Base-by-base conservation (phyloP, 106 monocot genomes). In the Agapanthus africanus region DNA sequence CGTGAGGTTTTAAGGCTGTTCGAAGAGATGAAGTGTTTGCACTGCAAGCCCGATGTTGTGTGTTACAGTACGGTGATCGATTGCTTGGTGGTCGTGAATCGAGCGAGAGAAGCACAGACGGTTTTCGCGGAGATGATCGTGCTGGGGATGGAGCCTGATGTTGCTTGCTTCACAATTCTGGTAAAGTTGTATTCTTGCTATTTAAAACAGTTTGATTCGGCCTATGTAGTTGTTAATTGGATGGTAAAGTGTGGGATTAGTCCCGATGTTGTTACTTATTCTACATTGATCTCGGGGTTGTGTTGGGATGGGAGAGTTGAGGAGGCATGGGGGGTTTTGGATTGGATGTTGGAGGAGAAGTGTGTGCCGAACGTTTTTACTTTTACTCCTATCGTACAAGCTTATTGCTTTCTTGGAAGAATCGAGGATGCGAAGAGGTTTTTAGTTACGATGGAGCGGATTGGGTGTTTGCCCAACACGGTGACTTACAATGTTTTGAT, bases 401-500 rank as follows among this genome's bases (percentile, higher is more conserved):
- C 57, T 34, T 84, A 81, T 47, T 88, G 81, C 51, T 22, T 21
- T 37, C 4, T 67, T 6, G 78, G 81, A 22, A 78, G 41, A 41
- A 52, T 88, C 13, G 76, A 73, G 18, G 81, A 79, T 42, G 88
- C 88, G 6, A 81, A 68, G 39, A 54, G 21, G 34, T 49, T 84
- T 39, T 61, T 88, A 41, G 54, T 19, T 4, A 72, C 65, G 3
- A 88, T 88, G 88, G 79, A 73, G 66, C 72, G 31, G 32, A 37
- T 62, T 40, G 80, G 83, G 30, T 83, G 72, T 68, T 30, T 54
- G 8, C 81, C 88, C 0, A 81, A 71, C 37, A 25, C 36, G 16
- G 80, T 79, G 26, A 81, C 84, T 38, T 84, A 81, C 54, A 88
- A 88, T 73, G 59, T 84, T 66, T 32, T 84, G 47, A 76, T 88